phyloP scores from a whole-genome alignment of 805 yeast species.

The Nakazawaea ambrosiae region DNA sequence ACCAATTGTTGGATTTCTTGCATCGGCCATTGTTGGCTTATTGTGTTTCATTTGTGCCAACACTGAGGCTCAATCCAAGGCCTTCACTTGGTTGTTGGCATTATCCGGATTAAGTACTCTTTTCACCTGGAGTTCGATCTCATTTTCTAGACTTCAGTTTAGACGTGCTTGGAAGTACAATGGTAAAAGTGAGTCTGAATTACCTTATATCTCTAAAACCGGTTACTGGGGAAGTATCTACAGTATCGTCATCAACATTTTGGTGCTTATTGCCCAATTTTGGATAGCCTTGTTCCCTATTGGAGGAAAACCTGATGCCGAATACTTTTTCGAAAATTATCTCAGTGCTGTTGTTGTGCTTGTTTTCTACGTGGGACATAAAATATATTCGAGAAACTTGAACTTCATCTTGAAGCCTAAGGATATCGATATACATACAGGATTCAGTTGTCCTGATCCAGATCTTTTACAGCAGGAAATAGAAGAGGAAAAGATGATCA shows the following conservation, averaged over 20 bases:
- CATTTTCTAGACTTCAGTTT: slow-evolving; percentile 36
- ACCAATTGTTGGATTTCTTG: slow-evolving; percentile 36
- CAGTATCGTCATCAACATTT: slow-evolving; percentile 36
- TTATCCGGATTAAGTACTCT: slow-evolving; percentile 40
- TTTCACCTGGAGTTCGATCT: slow-evolving; percentile 44
- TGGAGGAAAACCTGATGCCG: slow-evolving; percentile 36
- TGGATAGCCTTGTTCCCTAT: slow-evolving; percentile 63
- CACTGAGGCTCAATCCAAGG: slow-evolving; percentile 23
- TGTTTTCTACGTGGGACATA: slow-evolving; percentile 46
- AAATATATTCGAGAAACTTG: slow-evolving; percentile 34
- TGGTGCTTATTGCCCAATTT: slow-evolving; percentile 52
- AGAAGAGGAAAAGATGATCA: slow-evolving; percentile 38
- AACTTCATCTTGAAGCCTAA: slow-evolving; percentile 29
- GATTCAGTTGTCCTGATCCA: slow-evolving; percentile 50
- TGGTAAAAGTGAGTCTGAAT: slow-evolving; percentile 32
- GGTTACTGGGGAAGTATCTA: slow-evolving; percentile 36
- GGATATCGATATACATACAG: slow-evolving; percentile 56
- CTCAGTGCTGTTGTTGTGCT: slow-evolving; percentile 48
- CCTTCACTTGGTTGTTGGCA: slow-evolving; percentile 43
- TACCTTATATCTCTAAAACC: slow-evolving; percentile 34
- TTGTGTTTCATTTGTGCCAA: slow-evolving; percentile 42
- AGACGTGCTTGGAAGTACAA: slow-evolving; percentile 36
- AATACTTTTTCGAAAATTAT: slow-evolving; percentile 49
- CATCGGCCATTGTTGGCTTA: slow-evolving; percentile 36
- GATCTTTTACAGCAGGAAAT: slow-evolving; percentile 44